Evolutionary conservation across 352 stramenopile genomes (phyloP), one percentile per base, ranked within the genome.

Genomic region (Elongisporangium anandrum): DNA sequence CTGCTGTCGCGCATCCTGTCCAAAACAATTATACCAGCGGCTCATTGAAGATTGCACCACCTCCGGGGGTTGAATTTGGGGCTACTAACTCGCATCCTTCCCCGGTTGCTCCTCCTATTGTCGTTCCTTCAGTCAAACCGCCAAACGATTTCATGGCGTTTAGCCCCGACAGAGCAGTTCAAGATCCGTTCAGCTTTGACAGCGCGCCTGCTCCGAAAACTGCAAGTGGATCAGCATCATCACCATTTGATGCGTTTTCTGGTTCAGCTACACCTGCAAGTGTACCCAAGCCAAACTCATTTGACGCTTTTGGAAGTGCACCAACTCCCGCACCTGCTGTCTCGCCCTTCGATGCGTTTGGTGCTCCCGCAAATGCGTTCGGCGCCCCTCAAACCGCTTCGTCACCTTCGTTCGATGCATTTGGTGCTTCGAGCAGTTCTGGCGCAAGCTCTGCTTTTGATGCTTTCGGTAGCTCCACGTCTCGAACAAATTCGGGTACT

Each of bases 11-110:
- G 12, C 72, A 76, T 34, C 45, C 65, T 45, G 13, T 45, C 34
- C 34, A 45, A 12, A 45, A 45, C 34, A 45, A 45, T 45, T 47
- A 51, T 68, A 7, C 55, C 75, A 16, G 65, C 61, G 19, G 65
- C 64, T 89, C 79, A 10, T 93, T 91, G 65, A 93, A 83, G 60
- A 73, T 93, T 45, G 75, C 79, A 2, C 81, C 78, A 29, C 84
- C 82, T 38, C 78, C 76, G 48, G 74, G 69, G 23, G 71, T 76
- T 1, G 69, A 65, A 39, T 87, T 88, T 52, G 68, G 70, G 29
- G 68, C 72, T 12, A 63, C 71, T 23, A 68, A 50, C 64, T 52
- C 54, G 53, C 57, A 48, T 52, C 17, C 56, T 3, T 20, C 62
- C 1, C 50, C 62, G 2, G 34, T 89, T 52, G 68, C 72, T 29